Conservation (phyloP, 768 basidiomycete genomes). For the Mrakia gelida region DNA sequence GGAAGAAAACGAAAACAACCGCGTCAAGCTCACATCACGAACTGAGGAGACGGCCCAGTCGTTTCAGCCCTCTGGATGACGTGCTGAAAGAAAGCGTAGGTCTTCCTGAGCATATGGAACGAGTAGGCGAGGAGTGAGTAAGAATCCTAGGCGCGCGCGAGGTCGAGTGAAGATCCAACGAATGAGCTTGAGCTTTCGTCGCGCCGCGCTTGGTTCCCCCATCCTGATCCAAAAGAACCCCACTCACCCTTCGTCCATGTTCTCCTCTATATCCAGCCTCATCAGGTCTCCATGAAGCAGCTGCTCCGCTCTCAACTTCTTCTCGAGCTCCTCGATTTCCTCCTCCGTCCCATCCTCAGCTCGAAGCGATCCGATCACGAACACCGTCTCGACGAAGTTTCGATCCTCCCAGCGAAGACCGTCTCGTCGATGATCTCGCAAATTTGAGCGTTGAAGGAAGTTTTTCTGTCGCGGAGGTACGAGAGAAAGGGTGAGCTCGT, state of each 20-base stretch:
- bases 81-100: background rate
- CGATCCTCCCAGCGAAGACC: background rate
- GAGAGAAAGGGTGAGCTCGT: conserved; percentile 37
- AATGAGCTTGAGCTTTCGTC: too few relatives aligned
- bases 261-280: conserved; percentile 1
- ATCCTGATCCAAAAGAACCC: too few relatives aligned
- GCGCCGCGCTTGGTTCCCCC: too few relatives aligned
- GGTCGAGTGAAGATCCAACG: too few relatives aligned
- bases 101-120: too few relatives aligned
- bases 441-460: background rate
- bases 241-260: conserved; percentile 14
- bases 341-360: background rate
- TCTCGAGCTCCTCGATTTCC: too few relatives aligned
- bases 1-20: too few relatives aligned
- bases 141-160: too few relatives aligned
- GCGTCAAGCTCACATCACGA: background rate
- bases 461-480: background rate
- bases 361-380: background rate
- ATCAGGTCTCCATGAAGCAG: background rate
- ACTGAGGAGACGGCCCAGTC: background rate
- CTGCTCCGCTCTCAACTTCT: background rate
- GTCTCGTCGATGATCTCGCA: background rate
- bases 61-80: background rate
- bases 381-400: background rate
- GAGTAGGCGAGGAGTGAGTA: too few relatives aligned